Evolutionary conservation across 1,139 yeast genomes (phyloP).

Genomic region (Candida neerlandica): DNA sequence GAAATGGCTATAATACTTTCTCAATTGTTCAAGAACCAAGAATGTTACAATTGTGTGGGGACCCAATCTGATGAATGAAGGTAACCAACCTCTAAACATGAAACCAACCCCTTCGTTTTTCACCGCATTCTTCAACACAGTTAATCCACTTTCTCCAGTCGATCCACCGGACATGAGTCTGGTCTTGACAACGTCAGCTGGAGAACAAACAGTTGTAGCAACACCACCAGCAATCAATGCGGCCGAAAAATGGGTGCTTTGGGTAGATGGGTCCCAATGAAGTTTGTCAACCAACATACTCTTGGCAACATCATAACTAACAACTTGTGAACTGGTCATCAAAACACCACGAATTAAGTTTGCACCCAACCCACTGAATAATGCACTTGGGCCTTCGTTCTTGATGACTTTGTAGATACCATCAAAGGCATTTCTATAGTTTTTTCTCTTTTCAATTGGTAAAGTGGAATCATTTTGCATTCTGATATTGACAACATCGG

Average conservation of each 20-base stretch:
- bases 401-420: constrained; percentile 64
- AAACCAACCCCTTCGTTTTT: constrained; percentile 72
- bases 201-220: constrained; percentile 89
- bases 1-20: constrained; percentile 40
- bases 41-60: constrained; percentile 90
- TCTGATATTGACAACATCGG: constrained; percentile 84
- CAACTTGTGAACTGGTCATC: constrained; percentile 93
- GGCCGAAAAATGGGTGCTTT: constrained; percentile 75
- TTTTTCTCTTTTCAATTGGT: constrained; percentile 66
- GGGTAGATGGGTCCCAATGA: constrained; percentile 59
- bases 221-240: constrained; percentile 80
- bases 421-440: constrained; percentile 77
- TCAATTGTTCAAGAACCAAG: constrained; percentile 75
- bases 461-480: constrained; percentile 87
- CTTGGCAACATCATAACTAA: constrained; percentile 81
- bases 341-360: constrained; percentile 79
- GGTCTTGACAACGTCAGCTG: constrained; percentile 90
- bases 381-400: constrained; percentile 62
- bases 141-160: constrained; percentile 49
- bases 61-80: constrained; percentile 82
- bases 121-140: constrained; percentile 58
- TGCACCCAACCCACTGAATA: constrained; percentile 77
- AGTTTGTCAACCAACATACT: constrained; percentile 53
- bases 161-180: constrained; percentile 58
- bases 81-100: constrained; percentile 90